Percentiles rank a stretch among this genome's conserved stretches.
phyloP scores from a whole-genome alignment of 2,329 filamentous ascomycete species.

The Hawksworthiomyces lignivorus region DNA sequence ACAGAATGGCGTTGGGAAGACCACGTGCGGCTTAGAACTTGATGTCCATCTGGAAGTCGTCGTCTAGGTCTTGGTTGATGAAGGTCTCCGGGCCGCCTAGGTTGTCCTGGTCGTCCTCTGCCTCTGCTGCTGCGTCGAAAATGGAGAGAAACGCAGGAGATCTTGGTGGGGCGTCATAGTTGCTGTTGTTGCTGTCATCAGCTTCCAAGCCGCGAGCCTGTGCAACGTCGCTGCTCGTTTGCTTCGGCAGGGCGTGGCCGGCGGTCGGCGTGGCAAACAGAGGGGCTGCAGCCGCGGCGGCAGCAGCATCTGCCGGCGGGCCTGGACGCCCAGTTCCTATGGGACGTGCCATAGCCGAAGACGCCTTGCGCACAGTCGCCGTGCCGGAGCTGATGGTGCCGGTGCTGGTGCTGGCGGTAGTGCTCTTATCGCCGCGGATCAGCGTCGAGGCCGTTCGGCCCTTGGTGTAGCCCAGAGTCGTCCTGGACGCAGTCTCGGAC shows the following conservation, averaged over 20 bases:
- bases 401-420: conserved; percentile 1
- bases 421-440: conserved; percentile 25
- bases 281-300: background rate
- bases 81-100: conserved; percentile 25
- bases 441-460: conserved; percentile 53
- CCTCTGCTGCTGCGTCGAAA: conserved; percentile 47
- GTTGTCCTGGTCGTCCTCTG: conserved; percentile 36
- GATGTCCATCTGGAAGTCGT: conserved; percentile 50
- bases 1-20: background rate
- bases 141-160: conserved; percentile 50
- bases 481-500: conserved; percentile 63
- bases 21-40: too few relatives aligned
- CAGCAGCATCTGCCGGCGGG: background rate
- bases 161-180: conserved; percentile 25
- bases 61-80: conserved; percentile 37
- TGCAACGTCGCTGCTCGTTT: background rate
- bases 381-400: conserved; percentile 22
- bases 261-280: background rate
- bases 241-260: background rate
- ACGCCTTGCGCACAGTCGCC: conserved; percentile 23
- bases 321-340: background rate
- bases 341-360: too few relatives aligned
- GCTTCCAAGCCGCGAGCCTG: background rate
- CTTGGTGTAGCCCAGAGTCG: conserved; percentile 78
- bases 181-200: conserved; percentile 7